phyloP scores from a whole-genome alignment of 192 early-diverging fungal species.

The Coemansia sp. region DNA sequence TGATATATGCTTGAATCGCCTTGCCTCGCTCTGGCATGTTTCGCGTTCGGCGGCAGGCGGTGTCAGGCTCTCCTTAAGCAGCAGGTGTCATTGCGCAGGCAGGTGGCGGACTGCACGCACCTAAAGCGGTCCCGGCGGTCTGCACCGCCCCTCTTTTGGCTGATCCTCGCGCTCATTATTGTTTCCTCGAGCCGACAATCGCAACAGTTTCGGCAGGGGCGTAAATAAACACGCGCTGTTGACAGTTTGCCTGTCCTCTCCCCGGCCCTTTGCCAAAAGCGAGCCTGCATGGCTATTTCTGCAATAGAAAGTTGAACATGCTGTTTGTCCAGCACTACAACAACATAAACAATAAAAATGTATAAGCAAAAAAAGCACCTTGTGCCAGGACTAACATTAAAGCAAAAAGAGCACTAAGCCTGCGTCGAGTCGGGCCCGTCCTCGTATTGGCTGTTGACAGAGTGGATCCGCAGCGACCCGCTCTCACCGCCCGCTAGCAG shows the following conservation, averaged over 20 bases:
- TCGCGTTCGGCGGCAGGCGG: neutral
- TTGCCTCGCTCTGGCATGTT: too few relatives aligned
- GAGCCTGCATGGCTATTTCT: neutral
- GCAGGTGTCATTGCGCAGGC: too few relatives aligned
- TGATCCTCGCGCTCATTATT: conserved; percentile 2
- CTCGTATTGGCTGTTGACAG: conserved; percentile 38
- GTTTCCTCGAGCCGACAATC: conserved; percentile 1
- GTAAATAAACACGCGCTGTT: conserved; percentile 3
- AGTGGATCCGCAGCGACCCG: conserved; percentile 51
- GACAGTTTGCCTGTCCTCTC: neutral
- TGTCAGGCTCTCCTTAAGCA: neutral
- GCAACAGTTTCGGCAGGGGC: neutral
- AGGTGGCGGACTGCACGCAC: neutral
- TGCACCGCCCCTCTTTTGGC: neutral
- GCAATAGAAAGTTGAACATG: neutral
- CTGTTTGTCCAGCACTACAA: neutral
- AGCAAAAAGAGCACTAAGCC: neutral
- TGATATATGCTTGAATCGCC: too few relatives aligned
- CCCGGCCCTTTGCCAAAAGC: neutral
- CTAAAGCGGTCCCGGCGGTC: neutral
- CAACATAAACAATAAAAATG: neutral
- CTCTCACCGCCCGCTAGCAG: conserved; percentile 52
- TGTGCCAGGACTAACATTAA: neutral
- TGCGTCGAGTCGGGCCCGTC: conserved; percentile 6
- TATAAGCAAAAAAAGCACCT: neutral